These are phyloP conservation scores for Calonectria pseudoturangicola DNA, from an alignment of 2,329 filamentous ascomycete species.

Conservation along the genomic window DNA sequence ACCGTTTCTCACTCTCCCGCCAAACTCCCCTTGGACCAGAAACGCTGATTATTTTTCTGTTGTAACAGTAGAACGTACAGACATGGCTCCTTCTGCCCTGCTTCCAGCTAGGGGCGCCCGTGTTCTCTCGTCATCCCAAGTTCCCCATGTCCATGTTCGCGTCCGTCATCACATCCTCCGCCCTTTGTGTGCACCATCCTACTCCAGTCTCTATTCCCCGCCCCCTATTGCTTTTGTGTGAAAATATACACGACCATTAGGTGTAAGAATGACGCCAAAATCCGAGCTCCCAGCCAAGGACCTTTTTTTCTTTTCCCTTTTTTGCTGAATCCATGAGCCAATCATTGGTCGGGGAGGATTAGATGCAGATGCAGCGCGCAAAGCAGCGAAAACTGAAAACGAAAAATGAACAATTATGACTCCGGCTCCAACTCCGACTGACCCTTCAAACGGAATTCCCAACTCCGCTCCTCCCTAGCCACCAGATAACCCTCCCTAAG, in stretches of 20 bases:
- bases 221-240: conserved; percentile 52
- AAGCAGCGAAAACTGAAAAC: conserved; percentile 56
- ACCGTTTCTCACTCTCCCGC: conserved; percentile 33
- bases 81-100: conserved; percentile 46
- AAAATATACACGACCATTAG: conserved; percentile 57
- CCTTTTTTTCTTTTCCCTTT: conserved; percentile 48
- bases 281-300: conserved; percentile 54
- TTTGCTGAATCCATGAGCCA: conserved; percentile 54
- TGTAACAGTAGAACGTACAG: conserved; percentile 54
- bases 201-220: conserved; percentile 50
- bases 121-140: conserved; percentile 36
- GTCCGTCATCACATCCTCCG: conserved; percentile 45
- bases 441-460: conserved; percentile 55
- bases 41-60: conserved; percentile 48
- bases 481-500: conserved; percentile 33
- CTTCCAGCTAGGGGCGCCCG: conserved; percentile 38
- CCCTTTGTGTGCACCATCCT: conserved; percentile 47
- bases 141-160: conserved; percentile 39
- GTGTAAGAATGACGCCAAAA: conserved; percentile 56
- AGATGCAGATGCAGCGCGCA: conserved; percentile 58
- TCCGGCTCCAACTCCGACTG: conserved; percentile 57
- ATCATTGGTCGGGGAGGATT: conserved; percentile 53
- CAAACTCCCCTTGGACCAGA: conserved; percentile 44
- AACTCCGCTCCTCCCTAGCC: conserved; percentile 51
- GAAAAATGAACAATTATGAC: conserved; percentile 58